Percentiles rank a stretch among this genome's conserved stretches.
Conservation (phyloP, 371 early-diverging fungal species). For the Amoeboaphelidium protococcarum region DNA sequence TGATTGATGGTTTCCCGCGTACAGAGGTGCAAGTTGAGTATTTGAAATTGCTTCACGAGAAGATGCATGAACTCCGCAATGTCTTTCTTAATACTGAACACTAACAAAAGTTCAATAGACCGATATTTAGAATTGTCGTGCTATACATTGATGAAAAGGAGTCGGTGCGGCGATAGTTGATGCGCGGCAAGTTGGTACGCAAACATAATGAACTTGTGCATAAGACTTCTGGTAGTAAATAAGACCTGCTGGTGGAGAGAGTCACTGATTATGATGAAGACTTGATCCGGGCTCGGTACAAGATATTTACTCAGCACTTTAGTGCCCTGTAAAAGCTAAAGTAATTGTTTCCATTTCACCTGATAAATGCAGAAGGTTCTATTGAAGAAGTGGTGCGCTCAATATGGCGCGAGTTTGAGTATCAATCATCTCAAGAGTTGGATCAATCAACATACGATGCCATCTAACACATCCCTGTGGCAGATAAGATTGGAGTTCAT, state of each 20-base stretch:
- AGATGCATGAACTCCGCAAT: conserved; percentile 25
- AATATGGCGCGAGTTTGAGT: conserved; percentile 32
- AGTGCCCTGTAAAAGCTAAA: conserved; percentile 27
- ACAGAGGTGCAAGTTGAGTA: conserved; percentile 37
- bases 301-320: conserved; percentile 33
- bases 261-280: conserved; percentile 33
- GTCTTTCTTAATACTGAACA: conserved; percentile 25
- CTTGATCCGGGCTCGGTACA: conserved; percentile 30
- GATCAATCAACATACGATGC: conserved; percentile 29
- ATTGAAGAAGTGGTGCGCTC: conserved; percentile 32
- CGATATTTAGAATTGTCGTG: conserved; percentile 33
- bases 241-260: conserved; percentile 30
- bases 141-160: conserved; percentile 36
- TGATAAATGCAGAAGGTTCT: conserved; percentile 30
- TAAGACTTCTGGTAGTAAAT: conserved; percentile 27
- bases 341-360: conserved; percentile 35
- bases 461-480: conserved; percentile 32
- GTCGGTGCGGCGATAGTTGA: conserved; percentile 25
- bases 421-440: conserved; percentile 31
- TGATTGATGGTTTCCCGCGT: conserved; percentile 38
- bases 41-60: conserved; percentile 26
- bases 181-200: conserved; percentile 25
- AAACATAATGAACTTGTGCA: conserved; percentile 29
- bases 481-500: conserved; percentile 30
- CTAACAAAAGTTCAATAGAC: conserved; percentile 26